Evolutionary conservation across 352 stramenopile genomes (phyloP).

Genomic region (Pythium grandisporangium): DNA sequence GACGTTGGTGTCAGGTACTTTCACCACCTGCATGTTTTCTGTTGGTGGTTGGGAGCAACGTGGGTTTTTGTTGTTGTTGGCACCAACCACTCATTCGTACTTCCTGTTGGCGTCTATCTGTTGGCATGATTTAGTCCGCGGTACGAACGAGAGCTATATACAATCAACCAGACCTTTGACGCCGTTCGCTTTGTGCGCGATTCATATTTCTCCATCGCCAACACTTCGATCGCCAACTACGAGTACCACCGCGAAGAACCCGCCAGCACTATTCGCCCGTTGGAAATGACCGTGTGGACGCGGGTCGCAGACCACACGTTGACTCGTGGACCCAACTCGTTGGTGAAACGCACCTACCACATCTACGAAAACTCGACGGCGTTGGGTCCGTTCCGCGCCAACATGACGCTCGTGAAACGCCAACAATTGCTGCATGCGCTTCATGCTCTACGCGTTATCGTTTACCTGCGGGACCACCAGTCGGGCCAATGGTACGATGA

Average conservation of each 20-base stretch:
- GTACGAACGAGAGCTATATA: slow-evolving; percentile 63
- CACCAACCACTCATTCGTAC: too few relatives aligned
- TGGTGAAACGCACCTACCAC: slow-evolving; percentile 21
- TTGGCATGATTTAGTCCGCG: slow-evolving; percentile 29
- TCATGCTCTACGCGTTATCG: slow-evolving; percentile 26
- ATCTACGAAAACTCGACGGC: slow-evolving; percentile 17
- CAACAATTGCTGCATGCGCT: slow-evolving; percentile 47
- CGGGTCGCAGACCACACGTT: too few relatives aligned
- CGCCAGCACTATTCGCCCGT: slow-evolving; percentile 1
- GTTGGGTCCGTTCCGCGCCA: slow-evolving; percentile 55
- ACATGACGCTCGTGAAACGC: slow-evolving; percentile 20
- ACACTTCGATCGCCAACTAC: slow-evolving; percentile 73
- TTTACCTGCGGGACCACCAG: slow-evolving; percentile 60
- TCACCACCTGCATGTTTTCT: too few relatives aligned
- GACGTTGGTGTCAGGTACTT: slow-evolving; percentile 47
- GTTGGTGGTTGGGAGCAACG: too few relatives aligned
- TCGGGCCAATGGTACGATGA: slow-evolving; percentile 73
- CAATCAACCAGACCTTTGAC: slow-evolving; percentile 58
- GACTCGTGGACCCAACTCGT: background rate
- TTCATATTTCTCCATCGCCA: slow-evolving; percentile 68
- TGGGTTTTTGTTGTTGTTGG: too few relatives aligned
- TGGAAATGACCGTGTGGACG: slow-evolving; percentile 10
- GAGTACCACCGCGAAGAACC: slow-evolving; percentile 32
- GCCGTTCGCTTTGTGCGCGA: slow-evolving; percentile 59
- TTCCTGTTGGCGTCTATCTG: too few relatives aligned